These are phyloP conservation scores for Camelina neglecta DNA, from an alignment of 345 rosid genomes.

Conservation along the genomic window DNA sequence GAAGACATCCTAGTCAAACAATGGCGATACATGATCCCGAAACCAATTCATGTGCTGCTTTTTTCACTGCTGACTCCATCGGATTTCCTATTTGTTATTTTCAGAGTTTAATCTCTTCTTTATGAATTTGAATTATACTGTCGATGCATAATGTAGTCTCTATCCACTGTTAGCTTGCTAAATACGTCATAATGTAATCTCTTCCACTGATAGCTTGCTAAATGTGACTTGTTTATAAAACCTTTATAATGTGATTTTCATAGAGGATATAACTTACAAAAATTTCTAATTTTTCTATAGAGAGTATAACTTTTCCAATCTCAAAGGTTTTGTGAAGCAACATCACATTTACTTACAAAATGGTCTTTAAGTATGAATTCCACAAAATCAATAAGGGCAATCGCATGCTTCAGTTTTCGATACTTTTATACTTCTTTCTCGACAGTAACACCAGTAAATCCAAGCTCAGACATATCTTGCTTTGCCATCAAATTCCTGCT, in stretches of 20 bases:
- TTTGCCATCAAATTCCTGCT: conserved; percentile 7
- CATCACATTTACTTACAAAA: not conserved
- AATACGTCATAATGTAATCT: too few species aligned
- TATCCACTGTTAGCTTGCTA: too few species aligned
- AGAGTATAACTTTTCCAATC: too few species aligned
- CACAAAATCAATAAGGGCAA: not conserved
- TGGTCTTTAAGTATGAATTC: not conserved
- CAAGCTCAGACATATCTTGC: not conserved
- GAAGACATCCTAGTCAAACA: not conserved
- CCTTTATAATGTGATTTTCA: too few species aligned
- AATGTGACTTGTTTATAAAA: too few species aligned
- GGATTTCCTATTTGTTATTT: not conserved
- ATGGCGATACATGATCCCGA: not conserved
- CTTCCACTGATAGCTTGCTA: too few species aligned
- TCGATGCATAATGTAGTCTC: too few species aligned
- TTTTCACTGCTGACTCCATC: not conserved
- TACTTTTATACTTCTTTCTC: not conserved
- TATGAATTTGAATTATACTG: too few species aligned
- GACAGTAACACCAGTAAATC: conserved; percentile 4
- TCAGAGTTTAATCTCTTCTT: not conserved
- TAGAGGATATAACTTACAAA: too few species aligned
- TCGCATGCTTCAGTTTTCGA: too few species aligned
- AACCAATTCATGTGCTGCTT: not conserved
- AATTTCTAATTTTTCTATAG: too few species aligned
- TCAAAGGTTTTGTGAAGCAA: not conserved